Conservation (phyloP, 2,329 filamentous ascomycete species). For the Ophiosphaerella narmari region DNA sequence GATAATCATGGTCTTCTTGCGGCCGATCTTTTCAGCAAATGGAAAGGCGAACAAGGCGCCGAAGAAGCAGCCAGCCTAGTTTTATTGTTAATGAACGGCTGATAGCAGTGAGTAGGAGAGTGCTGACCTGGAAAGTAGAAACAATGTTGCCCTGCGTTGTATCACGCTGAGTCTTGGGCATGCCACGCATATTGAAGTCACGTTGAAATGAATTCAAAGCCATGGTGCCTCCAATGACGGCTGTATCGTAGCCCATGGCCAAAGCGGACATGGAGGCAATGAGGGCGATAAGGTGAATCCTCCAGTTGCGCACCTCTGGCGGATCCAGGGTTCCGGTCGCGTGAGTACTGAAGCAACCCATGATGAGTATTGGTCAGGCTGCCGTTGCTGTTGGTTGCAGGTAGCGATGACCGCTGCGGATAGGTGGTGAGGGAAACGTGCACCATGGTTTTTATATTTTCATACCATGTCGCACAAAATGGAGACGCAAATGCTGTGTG, state of each 20-base stretch:
- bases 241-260: constrained; percentile 44
- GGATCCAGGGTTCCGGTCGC: constrained; percentile 41
- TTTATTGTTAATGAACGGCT: background rate
- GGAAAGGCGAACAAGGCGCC: constrained; percentile 50
- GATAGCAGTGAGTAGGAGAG: background rate
- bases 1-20: constrained; percentile 55
- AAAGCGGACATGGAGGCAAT: constrained; percentile 46
- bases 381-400: background rate
- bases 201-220: constrained; percentile 46
- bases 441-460: constrained; percentile 1
- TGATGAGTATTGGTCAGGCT: constrained; percentile 1
- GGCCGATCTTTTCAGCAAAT: constrained; percentile 55
- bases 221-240: constrained; percentile 49
- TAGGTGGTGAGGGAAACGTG: background rate
- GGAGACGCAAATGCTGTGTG: background rate
- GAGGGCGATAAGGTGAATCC: constrained; percentile 40
- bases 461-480: background rate
- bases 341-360: constrained; percentile 37
- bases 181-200: constrained; percentile 39
- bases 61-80: constrained; percentile 44
- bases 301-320: constrained; percentile 43
- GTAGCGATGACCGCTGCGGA: background rate
- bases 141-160: constrained; percentile 49
- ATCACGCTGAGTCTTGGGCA: constrained; percentile 37
- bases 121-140: constrained; percentile 41